These are phyloP conservation scores for Carex arenaria DNA, from an alignment of 202 grass and related monocot species.

Conservation along the genomic window DNA sequence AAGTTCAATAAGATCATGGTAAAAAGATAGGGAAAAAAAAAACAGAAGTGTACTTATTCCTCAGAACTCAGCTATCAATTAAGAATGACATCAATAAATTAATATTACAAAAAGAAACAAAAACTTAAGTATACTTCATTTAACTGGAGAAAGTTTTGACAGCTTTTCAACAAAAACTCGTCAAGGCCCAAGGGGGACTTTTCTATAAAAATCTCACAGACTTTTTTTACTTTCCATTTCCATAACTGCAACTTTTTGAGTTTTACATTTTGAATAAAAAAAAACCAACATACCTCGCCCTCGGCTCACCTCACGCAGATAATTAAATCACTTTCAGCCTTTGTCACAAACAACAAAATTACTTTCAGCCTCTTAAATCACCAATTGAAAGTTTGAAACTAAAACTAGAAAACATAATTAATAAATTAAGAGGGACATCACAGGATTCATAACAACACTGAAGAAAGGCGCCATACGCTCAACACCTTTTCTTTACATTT, in stretches of 20 bases:
- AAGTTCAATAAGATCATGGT: neutral
- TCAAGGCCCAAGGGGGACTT: slow-evolving; percentile 1
- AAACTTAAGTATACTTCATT: neutral
- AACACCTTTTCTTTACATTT: neutral
- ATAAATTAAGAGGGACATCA: neutral
- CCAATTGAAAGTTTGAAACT: neutral
- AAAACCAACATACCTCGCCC: neutral
- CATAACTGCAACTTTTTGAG: slow-evolving; percentile 20
- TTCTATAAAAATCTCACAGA: neutral
- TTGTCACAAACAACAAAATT: slow-evolving; percentile 6
- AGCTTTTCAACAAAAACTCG: neutral
- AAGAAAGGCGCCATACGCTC: neutral
- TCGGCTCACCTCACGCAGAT: neutral
- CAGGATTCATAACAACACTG: neutral
- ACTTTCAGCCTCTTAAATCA: neutral
- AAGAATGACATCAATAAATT: neutral
- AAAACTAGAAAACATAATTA: neutral
- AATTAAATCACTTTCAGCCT: neutral
- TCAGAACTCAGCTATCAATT: neutral
- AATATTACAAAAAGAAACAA: neutral
- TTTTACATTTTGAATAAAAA: neutral
- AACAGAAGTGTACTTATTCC: neutral
- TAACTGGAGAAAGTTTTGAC: neutral
- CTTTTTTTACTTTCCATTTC: neutral
- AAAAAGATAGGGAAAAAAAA: neutral